These are phyloP conservation scores for Trypanosoma brucei DNA, from an alignment of 208 protist species.

Conservation along the genomic window DNA sequence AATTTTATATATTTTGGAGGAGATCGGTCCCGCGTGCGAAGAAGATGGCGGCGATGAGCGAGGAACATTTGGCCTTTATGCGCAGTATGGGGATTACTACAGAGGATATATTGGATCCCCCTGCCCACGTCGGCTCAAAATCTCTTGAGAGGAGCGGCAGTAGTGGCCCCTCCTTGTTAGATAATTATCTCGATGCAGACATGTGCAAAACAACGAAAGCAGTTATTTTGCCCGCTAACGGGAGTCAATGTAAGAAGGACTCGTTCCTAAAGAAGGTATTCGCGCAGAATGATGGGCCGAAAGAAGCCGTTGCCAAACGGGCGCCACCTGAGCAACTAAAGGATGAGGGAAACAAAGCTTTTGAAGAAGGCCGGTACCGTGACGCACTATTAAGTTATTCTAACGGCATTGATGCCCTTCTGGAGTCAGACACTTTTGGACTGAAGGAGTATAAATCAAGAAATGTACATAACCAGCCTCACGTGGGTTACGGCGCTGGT, in stretches of 20 bases:
- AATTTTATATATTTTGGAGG: too few relatives aligned
- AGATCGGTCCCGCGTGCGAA: not conserved
- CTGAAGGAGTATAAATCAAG: slow-evolving; percentile 8
- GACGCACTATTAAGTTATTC: slow-evolving; percentile 83
- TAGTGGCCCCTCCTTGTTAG: not conserved
- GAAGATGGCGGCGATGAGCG: slow-evolving; percentile 18
- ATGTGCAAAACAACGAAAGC: slow-evolving; percentile 7
- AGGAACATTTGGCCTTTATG: slow-evolving; percentile 70
- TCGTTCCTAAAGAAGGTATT: slow-evolving; percentile 1
- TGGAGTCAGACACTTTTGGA: slow-evolving; percentile 20
- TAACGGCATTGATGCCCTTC: slow-evolving; percentile 65
- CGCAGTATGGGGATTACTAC: slow-evolving; percentile 63
- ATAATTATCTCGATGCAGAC: not conserved
- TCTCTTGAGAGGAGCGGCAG: not conserved
- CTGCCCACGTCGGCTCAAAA: not conserved
- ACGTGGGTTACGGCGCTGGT: not conserved
- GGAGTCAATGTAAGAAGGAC: not conserved
- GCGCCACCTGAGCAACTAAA: slow-evolving; percentile 63
- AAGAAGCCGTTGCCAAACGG: not conserved
- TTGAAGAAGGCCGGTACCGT: slow-evolving; percentile 68
- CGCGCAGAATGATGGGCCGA: slow-evolving; percentile 1
- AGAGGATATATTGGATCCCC: slow-evolving; percentile 65
- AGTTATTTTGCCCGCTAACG: slow-evolving; percentile 4
- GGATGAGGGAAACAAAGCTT: slow-evolving; percentile 85
- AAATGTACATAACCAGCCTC: not conserved